Conservation (phyloP, 192 early-diverging fungal species). For the Oehlia diaphana region DNA sequence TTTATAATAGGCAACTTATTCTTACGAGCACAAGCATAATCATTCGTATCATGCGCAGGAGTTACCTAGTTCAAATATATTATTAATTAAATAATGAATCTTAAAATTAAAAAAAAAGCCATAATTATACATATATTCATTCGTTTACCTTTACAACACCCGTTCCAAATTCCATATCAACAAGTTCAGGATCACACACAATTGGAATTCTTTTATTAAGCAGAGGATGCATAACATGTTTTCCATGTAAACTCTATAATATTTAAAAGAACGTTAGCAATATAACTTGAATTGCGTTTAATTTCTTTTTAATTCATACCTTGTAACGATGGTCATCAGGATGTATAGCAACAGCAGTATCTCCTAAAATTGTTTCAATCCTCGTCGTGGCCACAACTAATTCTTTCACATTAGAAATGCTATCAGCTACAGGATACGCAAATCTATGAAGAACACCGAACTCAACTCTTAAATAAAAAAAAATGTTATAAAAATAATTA, state of each 20-base stretch:
- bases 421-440: conserved; percentile 82
- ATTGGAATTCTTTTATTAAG: conserved; percentile 78
- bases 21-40: conserved; percentile 85
- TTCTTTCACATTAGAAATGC: conserved; percentile 51
- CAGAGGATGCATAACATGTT: conserved; percentile 82
- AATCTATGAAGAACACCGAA: conserved; percentile 92
- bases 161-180: conserved; percentile 90
- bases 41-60: conserved; percentile 92
- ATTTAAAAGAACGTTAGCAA: not conserved
- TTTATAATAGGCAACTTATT: conserved; percentile 78
- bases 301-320: conserved; percentile 37
- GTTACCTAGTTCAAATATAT: conserved; percentile 67
- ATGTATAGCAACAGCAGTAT: conserved; percentile 92
- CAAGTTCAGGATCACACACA: conserved; percentile 77
- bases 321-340: conserved; percentile 84
- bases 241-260: conserved; percentile 53
- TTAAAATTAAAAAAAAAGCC: not conserved
- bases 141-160: conserved; percentile 87
- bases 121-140: too few relatives aligned
- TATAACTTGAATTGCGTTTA: not conserved
- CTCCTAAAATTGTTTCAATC: conserved; percentile 98
- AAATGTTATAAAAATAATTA: not conserved
- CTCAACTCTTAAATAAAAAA: conserved; percentile 72
- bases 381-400: conserved; percentile 96
- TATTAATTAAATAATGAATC: not conserved